A percentile compares a stretch with the other conserved stretches of the same genome.
phyloP scores from a whole-genome alignment of 2,329 filamentous ascomycete species.

The Fusarium nanum region DNA sequence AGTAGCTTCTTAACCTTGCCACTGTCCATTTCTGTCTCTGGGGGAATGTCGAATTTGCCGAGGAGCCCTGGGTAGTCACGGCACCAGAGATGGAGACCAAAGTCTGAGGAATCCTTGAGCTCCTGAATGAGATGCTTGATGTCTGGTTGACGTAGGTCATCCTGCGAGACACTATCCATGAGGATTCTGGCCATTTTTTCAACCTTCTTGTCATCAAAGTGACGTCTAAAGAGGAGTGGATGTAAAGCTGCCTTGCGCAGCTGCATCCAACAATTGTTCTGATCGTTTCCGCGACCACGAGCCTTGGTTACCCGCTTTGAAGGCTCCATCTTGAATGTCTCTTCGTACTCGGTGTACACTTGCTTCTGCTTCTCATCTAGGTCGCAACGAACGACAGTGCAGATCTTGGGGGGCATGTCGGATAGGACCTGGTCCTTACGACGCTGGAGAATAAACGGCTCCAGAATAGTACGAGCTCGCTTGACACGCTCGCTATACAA shows the following conservation, averaged over 20 bases:
- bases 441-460: slow-evolving; percentile 92
- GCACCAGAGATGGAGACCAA: slow-evolving; percentile 74
- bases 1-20: slow-evolving; percentile 89
- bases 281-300: slow-evolving; percentile 62
- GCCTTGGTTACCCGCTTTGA: slow-evolving; percentile 63
- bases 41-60: slow-evolving; percentile 63
- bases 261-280: slow-evolving; percentile 85
- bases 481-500: slow-evolving; percentile 88
- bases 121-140: slow-evolving; percentile 66
- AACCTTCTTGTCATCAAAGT: slow-evolving; percentile 81
- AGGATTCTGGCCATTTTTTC: slow-evolving; percentile 82
- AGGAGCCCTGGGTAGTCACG: slow-evolving; percentile 67
- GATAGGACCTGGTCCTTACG: slow-evolving; percentile 93
- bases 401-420: slow-evolving; percentile 83
- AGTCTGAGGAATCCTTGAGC: slow-evolving; percentile 70
- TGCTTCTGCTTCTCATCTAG: slow-evolving; percentile 78
- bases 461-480: slow-evolving; percentile 89
- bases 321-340: slow-evolving; percentile 72
- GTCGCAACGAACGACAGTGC: slow-evolving; percentile 82
- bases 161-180: slow-evolving; percentile 72
- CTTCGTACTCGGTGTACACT: slow-evolving; percentile 75
- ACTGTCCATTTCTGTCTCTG: slow-evolving; percentile 68
- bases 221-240: slow-evolving; percentile 84
- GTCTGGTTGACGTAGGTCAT: slow-evolving; percentile 64
- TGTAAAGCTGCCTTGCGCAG: slow-evolving; percentile 93